Conservation (phyloP, 345 rosid genomes). For the Rhodamnia rubescens region DNA sequence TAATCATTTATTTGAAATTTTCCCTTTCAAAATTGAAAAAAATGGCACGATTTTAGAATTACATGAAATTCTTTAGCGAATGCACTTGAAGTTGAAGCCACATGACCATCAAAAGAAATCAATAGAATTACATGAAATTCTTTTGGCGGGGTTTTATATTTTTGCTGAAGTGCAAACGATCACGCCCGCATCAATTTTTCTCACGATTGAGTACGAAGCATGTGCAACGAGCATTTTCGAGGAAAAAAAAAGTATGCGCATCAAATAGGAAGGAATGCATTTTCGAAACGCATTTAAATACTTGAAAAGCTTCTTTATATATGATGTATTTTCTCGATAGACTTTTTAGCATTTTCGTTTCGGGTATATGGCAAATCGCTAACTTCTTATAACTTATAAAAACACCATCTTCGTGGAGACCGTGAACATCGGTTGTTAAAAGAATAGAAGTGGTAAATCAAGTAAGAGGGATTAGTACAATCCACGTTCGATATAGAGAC, state of each 20-base stretch:
- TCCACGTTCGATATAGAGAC: neutral
- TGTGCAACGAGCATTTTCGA: neutral
- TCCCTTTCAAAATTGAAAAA: too few species aligned
- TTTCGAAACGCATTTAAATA: neutral
- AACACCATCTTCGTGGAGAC: neutral
- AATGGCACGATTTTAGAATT: neutral
- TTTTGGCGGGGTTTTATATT: neutral
- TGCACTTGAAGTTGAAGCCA: neutral
- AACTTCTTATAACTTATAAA: neutral
- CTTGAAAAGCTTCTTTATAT: neutral
- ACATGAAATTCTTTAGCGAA: neutral
- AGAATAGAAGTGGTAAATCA: neutral
- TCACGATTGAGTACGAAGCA: accelerated
- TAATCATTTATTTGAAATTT: too few species aligned
- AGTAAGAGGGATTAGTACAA: neutral
- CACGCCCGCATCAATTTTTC: neutral
- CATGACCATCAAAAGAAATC: neutral
- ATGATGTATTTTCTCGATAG: neutral
- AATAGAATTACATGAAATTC: neutral
- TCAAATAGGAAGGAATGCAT: neutral
- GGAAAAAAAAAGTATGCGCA: neutral
- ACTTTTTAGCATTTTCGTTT: neutral
- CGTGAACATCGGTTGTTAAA: neutral
- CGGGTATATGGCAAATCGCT: neutral
- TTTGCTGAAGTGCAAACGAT: neutral